phyloP scores from a whole-genome alignment of 257 asterid genomes.

The Solanum corneliomulleri region DNA sequence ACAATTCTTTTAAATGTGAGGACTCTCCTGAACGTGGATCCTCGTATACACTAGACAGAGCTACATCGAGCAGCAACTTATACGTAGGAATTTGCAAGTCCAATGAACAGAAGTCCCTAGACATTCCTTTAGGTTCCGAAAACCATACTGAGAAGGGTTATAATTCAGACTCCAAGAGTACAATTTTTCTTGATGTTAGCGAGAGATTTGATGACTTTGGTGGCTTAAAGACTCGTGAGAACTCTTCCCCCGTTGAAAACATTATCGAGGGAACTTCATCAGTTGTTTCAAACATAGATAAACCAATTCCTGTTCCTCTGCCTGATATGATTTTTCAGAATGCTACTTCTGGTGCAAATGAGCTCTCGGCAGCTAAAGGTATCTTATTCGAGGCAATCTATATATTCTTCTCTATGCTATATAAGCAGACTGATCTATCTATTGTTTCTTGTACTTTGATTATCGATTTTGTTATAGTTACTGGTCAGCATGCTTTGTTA shows the following conservation, averaged over 20 bases:
- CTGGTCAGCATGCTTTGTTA: neutral
- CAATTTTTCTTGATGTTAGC: conserved; percentile 10
- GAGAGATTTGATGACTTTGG: conserved; percentile 19
- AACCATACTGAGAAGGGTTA: neutral
- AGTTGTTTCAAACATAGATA: neutral
- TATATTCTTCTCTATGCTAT: neutral
- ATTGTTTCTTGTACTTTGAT: neutral
- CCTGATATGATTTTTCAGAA: conserved; percentile 15
- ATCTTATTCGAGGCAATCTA: neutral
- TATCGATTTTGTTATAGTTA: neutral
- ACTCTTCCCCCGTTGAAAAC: conserved; percentile 11
- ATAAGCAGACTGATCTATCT: neutral
- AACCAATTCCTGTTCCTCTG: conserved; percentile 8
- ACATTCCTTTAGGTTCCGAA: conserved; percentile 9
- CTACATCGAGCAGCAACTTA: neutral
- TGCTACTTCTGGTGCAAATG: conserved; percentile 5
- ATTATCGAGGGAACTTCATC: conserved; percentile 1
- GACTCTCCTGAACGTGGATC: conserved; percentile 17
- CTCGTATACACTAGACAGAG: neutral
- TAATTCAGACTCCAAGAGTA: conserved; percentile 12
- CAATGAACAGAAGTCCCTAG: conserved; percentile 8
- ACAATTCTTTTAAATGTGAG: conserved; percentile 26
- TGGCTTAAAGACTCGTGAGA: conserved; percentile 15
- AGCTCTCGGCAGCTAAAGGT: conserved; percentile 3
- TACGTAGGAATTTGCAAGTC: conserved; percentile 6